phyloP scores from a whole-genome alignment of 441 rosid genomes.

The Omphalea diandra region DNA sequence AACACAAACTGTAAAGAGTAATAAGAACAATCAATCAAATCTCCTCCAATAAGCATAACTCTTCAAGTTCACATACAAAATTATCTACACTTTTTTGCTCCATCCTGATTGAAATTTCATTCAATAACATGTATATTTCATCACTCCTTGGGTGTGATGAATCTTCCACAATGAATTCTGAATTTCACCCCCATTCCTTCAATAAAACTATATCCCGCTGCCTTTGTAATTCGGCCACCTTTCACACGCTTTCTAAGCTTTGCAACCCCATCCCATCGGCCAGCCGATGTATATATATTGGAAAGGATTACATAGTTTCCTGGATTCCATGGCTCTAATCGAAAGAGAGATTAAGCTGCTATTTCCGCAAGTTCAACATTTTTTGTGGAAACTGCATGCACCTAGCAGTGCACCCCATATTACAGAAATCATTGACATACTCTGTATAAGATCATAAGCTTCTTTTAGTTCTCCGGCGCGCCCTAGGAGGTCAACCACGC shows the following conservation, averaged over 20 bases:
- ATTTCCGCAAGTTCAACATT: slow-evolving; percentile 64
- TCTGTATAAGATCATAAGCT: slow-evolving; percentile 54
- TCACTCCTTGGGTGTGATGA: slow-evolving; percentile 45
- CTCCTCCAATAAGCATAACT: slow-evolving; percentile 25
- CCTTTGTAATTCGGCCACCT: slow-evolving; percentile 51
- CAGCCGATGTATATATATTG: slow-evolving; percentile 41
- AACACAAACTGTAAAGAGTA: background rate
- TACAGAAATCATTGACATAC: slow-evolving; percentile 73
- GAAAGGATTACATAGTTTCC: slow-evolving; percentile 51
- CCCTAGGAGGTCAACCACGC: slow-evolving; percentile 85
- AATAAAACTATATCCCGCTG: slow-evolving; percentile 70
- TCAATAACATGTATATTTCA: slow-evolving; percentile 49
- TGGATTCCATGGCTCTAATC: slow-evolving; percentile 65
- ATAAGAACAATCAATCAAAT: background rate
- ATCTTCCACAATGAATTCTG: slow-evolving; percentile 77
- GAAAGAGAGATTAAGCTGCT: slow-evolving; percentile 51
- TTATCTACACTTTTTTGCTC: slow-evolving; percentile 31
- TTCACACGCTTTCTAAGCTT: slow-evolving; percentile 72
- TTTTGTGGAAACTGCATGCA: slow-evolving; percentile 68
- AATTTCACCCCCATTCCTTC: slow-evolving; percentile 56
- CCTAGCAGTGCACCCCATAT: slow-evolving; percentile 69
- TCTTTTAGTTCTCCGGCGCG: slow-evolving; percentile 70
- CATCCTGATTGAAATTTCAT: slow-evolving; percentile 38
- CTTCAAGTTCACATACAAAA: slow-evolving; percentile 36
- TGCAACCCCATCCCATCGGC: slow-evolving; percentile 63